Conservation (phyloP, 2,329 filamentous ascomycete species). For the Aspergillus sp. region DNA sequence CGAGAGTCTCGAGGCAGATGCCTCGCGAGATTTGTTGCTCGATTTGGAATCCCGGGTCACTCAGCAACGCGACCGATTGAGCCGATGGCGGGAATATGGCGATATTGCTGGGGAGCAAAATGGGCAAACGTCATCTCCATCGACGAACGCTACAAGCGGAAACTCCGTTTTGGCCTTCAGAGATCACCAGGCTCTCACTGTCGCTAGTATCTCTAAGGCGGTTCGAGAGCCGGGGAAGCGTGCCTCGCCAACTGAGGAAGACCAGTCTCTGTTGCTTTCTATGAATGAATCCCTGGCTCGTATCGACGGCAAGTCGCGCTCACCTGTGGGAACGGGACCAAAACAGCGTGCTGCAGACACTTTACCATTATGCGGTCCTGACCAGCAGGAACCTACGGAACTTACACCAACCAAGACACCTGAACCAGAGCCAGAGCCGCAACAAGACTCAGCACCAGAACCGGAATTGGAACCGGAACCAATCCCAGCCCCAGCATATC, state of each 20-base stretch:
- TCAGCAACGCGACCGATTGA: constrained; percentile 59
- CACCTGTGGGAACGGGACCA: not conserved
- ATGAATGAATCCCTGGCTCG: constrained; percentile 26
- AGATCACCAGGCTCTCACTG: constrained; percentile 31
- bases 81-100: constrained; percentile 65
- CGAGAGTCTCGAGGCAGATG: constrained; percentile 31
- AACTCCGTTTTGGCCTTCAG: constrained; percentile 22
- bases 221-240: constrained; percentile 22
- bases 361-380: not conserved
- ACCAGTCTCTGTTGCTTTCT: constrained; percentile 26
- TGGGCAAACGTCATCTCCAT: not conserved
- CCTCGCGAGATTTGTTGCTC: constrained; percentile 44
- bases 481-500: not conserved
- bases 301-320: constrained; percentile 19
- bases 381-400: constrained; percentile 1
- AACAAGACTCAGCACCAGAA: too few relatives aligned
- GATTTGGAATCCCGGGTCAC: constrained; percentile 62
- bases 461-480: not conserved
- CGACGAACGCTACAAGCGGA: constrained; percentile 1
- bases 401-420: constrained; percentile 3
- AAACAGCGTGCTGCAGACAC: not conserved
- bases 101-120: constrained; percentile 18
- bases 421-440: constrained; percentile 10
- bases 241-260: constrained; percentile 16
- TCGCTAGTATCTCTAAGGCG: constrained; percentile 30